Base-by-base conservation (phyloP, 768 basidiomycete species). In the Lyophyllum shimeji region DNA sequence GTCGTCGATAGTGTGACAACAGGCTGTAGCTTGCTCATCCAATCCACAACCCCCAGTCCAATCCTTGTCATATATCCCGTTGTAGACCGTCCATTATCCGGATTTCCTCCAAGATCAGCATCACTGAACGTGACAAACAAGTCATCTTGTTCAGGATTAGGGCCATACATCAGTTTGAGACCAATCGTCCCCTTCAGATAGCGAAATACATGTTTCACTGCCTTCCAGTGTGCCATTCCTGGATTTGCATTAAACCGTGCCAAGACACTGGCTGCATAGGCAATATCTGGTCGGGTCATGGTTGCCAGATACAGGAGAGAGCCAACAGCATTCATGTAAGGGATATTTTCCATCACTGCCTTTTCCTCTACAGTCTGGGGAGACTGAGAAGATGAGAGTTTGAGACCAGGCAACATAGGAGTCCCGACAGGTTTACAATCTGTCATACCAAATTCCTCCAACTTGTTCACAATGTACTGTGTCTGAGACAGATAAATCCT, bases 1-100 rank as follows among this genome's bases (percentile, higher is more conserved):
- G 66, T 68, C 0, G 71, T 75, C 5, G 73, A 76, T 3, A 69
- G 52, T 0, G 74, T 63, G 21, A 77, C 52, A 31, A 46, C 21
- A 3, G 27, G 1, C 20, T 53, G 43, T 7, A 21, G 44, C 1
- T 39, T 9, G 7, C 18, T 3, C n/a, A 21, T 11, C 52, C 52
- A 53, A 21, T 27, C 31, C 17, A 53, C 52, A 8, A 43, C 52
- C 12, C 52, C 52, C 7, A 24, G 31, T 1, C 29, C 52, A 15
- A 53, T n/a, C 2, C 15, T 18, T 1, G 45, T 11, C 3, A 53
- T 1, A 11, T 2, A 13, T 1, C 45, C 52, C 0, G 44, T 34
- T 13, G 43, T 53, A 1, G 52, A 53, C 1, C 15, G 3, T 1
- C 52, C 43, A 34, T 3, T 53, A 27, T 53, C 43, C 8, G 20